Evolutionary conservation across 257 asterid genomes (phyloP), one percentile per base, ranked within the genome.

Genomic region (Salvia rosmarinus): DNA sequence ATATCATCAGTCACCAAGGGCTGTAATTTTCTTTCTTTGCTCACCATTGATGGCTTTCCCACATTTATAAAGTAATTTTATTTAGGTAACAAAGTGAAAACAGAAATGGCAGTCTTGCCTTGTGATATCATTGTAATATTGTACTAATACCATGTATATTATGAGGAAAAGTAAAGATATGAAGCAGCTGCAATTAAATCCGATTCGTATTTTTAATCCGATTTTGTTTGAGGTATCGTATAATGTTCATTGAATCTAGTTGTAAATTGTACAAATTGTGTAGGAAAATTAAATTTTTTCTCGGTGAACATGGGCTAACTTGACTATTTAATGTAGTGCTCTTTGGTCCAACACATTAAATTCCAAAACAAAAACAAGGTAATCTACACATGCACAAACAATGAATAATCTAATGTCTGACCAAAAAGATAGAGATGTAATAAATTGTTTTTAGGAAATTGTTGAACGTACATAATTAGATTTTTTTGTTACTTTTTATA

Each of bases 1-100:
- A 64, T 19, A 55, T 42, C 13, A 23, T 39, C 44, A 1, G 68
- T 49, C 79, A 69, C 71, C 75, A 57, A 58, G 66, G 77, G 78
- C 86, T 79, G 81, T 81, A 84, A 67, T 84, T 81, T 78, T 68
- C 77, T 67, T 65, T 68, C 66, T 54, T 67, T 55, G 35, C 68
- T 70, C 73, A 32, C 74, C 70, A 50, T 63, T 78, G 82, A 81
- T 76, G 75, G 83, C 85, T 74, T 67, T 40, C 79, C 78, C 76
- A 32, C 19, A 37, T 9, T 42, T 72, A 5, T 57, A 65, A 44
- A 47, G 75, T 75, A 75, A 58, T 71, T 30, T 65, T 74, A 66
- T 52, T 52, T 74, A 74, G 80, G 82, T 77, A 50, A 44, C 67
- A 76, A 80, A 54, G 62, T 73, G 47, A 68, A 75, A 39, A n/a